These are phyloP conservation scores for Marasmius tenuissimus DNA, from an alignment of 1,284 basidiomycete species.

Conservation along the genomic window DNA sequence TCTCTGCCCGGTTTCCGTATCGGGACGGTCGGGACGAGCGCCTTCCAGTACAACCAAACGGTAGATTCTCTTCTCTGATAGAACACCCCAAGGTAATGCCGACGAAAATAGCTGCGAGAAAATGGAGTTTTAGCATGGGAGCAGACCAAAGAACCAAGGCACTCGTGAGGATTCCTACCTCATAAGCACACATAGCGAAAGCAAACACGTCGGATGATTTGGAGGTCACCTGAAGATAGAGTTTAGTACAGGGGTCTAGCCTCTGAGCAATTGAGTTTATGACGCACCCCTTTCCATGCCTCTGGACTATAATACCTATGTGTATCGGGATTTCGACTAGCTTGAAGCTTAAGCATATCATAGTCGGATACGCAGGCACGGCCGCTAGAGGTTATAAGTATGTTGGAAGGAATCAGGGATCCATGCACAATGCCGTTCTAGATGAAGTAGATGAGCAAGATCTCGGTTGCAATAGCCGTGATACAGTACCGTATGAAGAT, in stretches of 20 bases:
- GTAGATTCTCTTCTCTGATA: constrained; percentile 25
- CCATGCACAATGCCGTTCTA: constrained; percentile 22
- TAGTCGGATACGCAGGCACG: constrained; percentile 22
- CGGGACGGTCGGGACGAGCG: constrained; percentile 24
- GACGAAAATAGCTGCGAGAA: constrained; percentile 19
- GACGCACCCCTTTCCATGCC: constrained; percentile 27
- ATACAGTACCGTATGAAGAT: constrained; percentile 20
- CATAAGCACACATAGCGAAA: constrained; percentile 25
- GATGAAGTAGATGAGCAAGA: not conserved
- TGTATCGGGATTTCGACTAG: constrained; percentile 15
- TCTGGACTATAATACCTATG: constrained; percentile 29
- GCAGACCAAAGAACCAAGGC: not conserved
- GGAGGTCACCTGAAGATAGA: constrained; percentile 18
- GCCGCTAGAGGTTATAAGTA: constrained; percentile 19
- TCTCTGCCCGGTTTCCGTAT: constrained; percentile 9
- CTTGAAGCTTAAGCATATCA: constrained; percentile 22
- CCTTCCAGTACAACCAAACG: constrained; percentile 21
- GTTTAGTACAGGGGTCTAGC: not conserved
- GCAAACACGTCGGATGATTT: constrained; percentile 26
- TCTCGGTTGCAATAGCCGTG: not conserved
- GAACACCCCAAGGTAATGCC: constrained; percentile 22
- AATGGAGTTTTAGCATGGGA: not conserved
- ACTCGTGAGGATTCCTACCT: constrained; percentile 14
- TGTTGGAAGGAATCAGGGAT: constrained; percentile 21
- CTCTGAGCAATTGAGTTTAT: not conserved